These are phyloP conservation scores for Centrapalus pauciflorus DNA, from an alignment of 129 eudicot species.

Conservation along the genomic window DNA sequence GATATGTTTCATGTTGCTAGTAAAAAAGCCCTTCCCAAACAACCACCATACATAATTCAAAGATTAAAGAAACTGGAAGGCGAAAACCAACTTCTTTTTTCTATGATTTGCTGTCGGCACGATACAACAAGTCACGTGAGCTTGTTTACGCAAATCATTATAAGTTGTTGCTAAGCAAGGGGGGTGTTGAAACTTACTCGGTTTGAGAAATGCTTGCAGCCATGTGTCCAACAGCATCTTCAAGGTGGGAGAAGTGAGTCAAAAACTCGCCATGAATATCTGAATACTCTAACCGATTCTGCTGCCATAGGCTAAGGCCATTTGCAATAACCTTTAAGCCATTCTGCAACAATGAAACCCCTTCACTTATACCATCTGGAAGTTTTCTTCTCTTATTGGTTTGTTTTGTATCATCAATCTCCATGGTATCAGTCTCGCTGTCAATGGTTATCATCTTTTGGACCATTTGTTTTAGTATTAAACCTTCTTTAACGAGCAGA, in stretches of 20 bases:
- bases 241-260: slow-evolving; percentile 57
- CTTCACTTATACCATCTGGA: slow-evolving; percentile 61
- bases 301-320: slow-evolving; percentile 61
- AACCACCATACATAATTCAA: background rate
- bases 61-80: background rate
- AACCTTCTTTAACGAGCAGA: slow-evolving; percentile 49
- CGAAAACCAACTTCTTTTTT: background rate
- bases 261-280: slow-evolving; percentile 43
- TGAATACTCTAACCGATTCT: slow-evolving; percentile 33
- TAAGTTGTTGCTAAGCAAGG: background rate
- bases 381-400: slow-evolving; percentile 58
- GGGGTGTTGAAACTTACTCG: slow-evolving; percentile 17
- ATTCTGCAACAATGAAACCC: slow-evolving; percentile 63
- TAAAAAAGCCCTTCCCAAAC: background rate
- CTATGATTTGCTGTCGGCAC: background rate
- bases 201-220: slow-evolving; percentile 44
- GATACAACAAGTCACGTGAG: background rate
- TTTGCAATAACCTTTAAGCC: slow-evolving; percentile 66
- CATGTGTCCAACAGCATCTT: slow-evolving; percentile 58
- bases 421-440: slow-evolving; percentile 37
- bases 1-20: slow-evolving; percentile 1
- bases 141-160: background rate
- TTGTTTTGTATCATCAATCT: slow-evolving; percentile 37
- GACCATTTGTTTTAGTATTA: slow-evolving; percentile 39
- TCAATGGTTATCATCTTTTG: slow-evolving; percentile 12